Conservation (phyloP, 129 eudicot genomes). For the Flaveria sonorensis region DNA sequence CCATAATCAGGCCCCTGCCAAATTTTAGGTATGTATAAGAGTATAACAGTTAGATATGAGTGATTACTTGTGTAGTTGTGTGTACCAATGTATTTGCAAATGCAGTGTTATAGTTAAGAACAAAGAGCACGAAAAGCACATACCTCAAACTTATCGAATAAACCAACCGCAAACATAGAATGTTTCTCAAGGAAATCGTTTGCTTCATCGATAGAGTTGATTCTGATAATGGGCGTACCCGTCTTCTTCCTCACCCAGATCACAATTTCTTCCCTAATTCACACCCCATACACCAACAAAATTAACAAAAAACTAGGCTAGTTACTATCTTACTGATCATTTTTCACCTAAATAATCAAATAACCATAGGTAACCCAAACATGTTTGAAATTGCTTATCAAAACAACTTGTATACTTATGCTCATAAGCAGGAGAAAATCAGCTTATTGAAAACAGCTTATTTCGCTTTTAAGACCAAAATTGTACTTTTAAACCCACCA, state of each 20-base stretch:
- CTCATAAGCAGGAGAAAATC: not conserved
- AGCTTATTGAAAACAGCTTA: not conserved
- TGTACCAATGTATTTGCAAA: not conserved
- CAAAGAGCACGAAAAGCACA: conserved; percentile 13
- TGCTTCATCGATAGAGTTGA: conserved; percentile 64
- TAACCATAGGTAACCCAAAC: not conserved
- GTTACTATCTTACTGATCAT: not conserved
- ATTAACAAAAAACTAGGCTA: conserved; percentile 9
- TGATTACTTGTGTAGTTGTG: not conserved
- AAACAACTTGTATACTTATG: not conserved
- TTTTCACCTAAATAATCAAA: not conserved
- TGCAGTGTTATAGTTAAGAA: not conserved
- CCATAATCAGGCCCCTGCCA: conserved; percentile 72
- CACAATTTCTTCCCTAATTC: conserved; percentile 84
- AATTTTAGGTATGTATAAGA: not conserved
- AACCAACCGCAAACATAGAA: conserved; percentile 55
- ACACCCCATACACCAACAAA: conserved; percentile 23
- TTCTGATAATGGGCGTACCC: conserved; percentile 70
- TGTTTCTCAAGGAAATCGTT: conserved; percentile 64
- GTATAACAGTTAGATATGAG: conserved; percentile 2
- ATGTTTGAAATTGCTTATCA: not conserved
- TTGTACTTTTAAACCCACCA: not conserved
- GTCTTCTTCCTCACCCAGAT: conserved; percentile 92
- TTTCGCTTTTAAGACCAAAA: not conserved
- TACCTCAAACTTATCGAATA: conserved; percentile 78